Evolutionary conservation across 1,139 yeast species (phyloP).

Genomic region (Magnusiomyces fungicola): DNA sequence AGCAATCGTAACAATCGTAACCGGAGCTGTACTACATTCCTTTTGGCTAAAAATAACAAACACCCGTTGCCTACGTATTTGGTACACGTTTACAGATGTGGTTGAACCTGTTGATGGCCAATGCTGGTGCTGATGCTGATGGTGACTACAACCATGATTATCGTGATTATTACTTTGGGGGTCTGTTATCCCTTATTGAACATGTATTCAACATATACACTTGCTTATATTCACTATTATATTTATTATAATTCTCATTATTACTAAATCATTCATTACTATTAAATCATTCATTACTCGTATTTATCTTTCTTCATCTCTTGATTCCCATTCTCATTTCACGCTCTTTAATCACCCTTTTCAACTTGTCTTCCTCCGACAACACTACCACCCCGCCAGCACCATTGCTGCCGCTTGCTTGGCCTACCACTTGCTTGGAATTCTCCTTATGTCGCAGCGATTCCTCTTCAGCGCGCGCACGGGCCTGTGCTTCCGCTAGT

Average conservation of each 20-base stretch:
- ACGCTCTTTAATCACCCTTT: background rate
- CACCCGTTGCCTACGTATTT: no score
- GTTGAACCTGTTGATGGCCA: no score
- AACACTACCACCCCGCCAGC: background rate
- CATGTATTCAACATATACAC: no score
- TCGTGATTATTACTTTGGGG: no score
- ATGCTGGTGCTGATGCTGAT: no score
- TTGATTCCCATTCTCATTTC: background rate
- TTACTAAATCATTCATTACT: conserved; percentile 5
- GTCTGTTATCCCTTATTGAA: no score
- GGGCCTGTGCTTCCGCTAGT: conserved; percentile 7
- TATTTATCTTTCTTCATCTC: background rate
- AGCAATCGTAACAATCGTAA: no score
- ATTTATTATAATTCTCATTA: conserved; percentile 13
- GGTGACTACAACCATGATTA: no score
- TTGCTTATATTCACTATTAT: conserved; percentile 18
- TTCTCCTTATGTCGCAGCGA: background rate
- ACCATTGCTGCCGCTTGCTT: background rate
- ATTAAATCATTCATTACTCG: conserved; percentile 4
- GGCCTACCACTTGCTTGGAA: background rate
- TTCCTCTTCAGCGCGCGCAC: background rate
- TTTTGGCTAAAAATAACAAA: no score
- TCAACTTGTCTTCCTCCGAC: background rate
- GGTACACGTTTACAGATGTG: no score
- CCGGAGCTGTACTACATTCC: no score